These are phyloP conservation scores for Penicillium rolfsii DNA, from an alignment of 2,329 filamentous ascomycete genomes.

Conservation along the genomic window DNA sequence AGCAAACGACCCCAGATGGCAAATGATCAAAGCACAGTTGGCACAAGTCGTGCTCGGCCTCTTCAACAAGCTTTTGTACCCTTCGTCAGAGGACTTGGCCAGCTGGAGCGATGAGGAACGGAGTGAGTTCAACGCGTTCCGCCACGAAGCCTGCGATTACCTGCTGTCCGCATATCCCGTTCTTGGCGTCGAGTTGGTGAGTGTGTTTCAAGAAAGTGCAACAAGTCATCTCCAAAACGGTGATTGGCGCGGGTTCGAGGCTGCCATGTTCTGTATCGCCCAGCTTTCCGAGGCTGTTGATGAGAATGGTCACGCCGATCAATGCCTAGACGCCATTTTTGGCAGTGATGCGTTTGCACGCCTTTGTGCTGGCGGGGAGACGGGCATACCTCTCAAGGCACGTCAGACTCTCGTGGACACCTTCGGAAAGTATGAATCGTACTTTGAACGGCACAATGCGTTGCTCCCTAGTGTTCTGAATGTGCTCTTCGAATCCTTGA, in stretches of 20 bases:
- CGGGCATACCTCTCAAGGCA: constrained; percentile 41
- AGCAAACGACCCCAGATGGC: constrained; percentile 31
- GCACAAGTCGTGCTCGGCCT: constrained; percentile 47
- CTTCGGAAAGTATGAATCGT: constrained; percentile 49
- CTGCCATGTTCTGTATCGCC: constrained; percentile 48
- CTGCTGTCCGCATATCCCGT: constrained; percentile 49
- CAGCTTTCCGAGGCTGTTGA: constrained; percentile 51
- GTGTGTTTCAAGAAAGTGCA: constrained; percentile 46
- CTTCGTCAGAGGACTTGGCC: constrained; percentile 36
- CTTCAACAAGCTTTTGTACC: constrained; percentile 49
- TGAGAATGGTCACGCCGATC: constrained; percentile 48
- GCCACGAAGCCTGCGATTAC: constrained; percentile 51
- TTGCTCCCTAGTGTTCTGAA: constrained; percentile 47
- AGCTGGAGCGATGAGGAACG: constrained; percentile 50
- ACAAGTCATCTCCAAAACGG: constrained; percentile 36
- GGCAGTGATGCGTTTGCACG: constrained; percentile 41
- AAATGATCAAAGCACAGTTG: constrained; percentile 43
- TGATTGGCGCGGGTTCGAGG: constrained; percentile 51
- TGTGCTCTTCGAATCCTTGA: constrained; percentile 50
- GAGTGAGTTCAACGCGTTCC: constrained; percentile 48
- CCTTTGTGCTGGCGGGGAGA: constrained; percentile 37
- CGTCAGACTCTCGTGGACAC: constrained; percentile 49
- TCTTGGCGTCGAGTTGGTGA: constrained; percentile 47
- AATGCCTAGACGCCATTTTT: constrained; percentile 47
- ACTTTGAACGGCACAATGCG: constrained; percentile 48